phyloP scores from a whole-genome alignment of 2,329 filamentous ascomycete species.

The Monascus ruber region DNA sequence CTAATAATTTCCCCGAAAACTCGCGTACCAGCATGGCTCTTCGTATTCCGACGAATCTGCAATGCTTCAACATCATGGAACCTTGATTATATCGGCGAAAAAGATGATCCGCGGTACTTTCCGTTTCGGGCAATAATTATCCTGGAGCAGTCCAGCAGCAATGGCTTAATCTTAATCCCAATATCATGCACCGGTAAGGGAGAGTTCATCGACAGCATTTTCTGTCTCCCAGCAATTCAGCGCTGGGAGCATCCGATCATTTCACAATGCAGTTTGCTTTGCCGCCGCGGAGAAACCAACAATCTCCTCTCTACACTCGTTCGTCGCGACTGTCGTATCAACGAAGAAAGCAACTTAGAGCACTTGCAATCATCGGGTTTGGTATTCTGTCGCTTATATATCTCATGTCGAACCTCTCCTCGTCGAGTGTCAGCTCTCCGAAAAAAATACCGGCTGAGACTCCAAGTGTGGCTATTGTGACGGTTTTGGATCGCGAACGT shows the following conservation, averaged over 20 bases:
- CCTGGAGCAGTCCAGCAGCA: too few species aligned
- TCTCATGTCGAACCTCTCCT: conserved; percentile 40
- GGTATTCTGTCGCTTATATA: conserved; percentile 50
- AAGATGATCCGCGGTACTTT: too few species aligned
- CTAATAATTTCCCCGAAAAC: too few species aligned
- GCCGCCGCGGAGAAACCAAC: conserved; percentile 72
- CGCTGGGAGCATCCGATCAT: conserved; percentile 10
- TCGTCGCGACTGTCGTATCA: conserved; percentile 25
- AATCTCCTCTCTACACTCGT: conserved; percentile 58
- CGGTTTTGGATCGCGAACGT: conserved; percentile 59
- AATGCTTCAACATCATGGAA: too few species aligned
- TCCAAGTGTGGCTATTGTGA: conserved; percentile 64
- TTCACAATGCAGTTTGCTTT: conserved; percentile 74
- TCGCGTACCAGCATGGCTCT: too few species aligned
- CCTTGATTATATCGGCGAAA: too few species aligned
- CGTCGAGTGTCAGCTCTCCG: conserved; percentile 14
- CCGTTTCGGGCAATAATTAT: too few species aligned
- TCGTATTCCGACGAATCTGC: too few species aligned
- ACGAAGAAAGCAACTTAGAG: conserved; percentile 53
- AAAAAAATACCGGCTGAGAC: conserved; percentile 16
- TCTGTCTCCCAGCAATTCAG: conserved; percentile 6
- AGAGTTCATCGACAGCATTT: background rate
- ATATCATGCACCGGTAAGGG: too few species aligned
- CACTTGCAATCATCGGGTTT: conserved; percentile 44
- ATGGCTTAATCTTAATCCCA: too few species aligned